A percentile compares a stretch with the other conserved stretches of the same genome.
Conservation (phyloP, 2,329 filamentous ascomycete genomes). For the Talaromyces piceae region DNA sequence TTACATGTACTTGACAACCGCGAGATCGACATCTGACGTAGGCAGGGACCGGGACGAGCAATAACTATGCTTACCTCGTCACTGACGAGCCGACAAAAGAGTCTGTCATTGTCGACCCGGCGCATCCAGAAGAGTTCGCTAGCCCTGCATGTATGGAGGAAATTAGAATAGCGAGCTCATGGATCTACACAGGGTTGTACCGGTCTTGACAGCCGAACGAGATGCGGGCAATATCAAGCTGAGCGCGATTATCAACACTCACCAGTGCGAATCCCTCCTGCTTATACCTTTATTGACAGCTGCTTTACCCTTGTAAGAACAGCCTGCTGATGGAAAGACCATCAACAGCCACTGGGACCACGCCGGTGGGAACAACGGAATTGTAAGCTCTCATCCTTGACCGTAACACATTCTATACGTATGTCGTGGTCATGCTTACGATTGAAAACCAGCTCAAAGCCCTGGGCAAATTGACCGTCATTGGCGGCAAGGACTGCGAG, state of each 20-base stretch:
- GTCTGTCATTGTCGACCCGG: slow-evolving; percentile 46
- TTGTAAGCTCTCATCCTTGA: slow-evolving; percentile 49
- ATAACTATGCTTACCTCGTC: slow-evolving; percentile 48
- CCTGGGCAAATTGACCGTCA: slow-evolving; percentile 61
- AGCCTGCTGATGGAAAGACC: not conserved
- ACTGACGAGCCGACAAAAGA: slow-evolving; percentile 43
- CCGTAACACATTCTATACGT: too few species aligned
- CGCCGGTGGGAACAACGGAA: slow-evolving; percentile 78
- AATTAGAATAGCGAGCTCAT: too few species aligned
- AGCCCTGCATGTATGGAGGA: not conserved
- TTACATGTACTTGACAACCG: slow-evolving; percentile 1
- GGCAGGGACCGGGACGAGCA: slow-evolving; percentile 33
- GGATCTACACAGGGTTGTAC: slow-evolving; percentile 49
- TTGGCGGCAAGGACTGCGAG: slow-evolving; percentile 81
- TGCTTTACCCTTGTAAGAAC: not conserved
- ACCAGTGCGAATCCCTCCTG: slow-evolving; percentile 69
- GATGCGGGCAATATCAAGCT: slow-evolving; percentile 68
- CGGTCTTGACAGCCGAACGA: slow-evolving; percentile 65
- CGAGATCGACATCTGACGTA: too few species aligned
- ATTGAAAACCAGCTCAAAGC: slow-evolving; percentile 43
- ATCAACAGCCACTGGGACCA: slow-evolving; percentile 77
- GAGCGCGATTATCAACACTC: slow-evolving; percentile 87
- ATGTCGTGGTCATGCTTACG: not conserved
- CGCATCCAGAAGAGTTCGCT: slow-evolving; percentile 39
- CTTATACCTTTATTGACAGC: too few species aligned